phyloP scores from a whole-genome alignment of 2,329 filamentous ascomycete genomes.

The Fonsecaea erecta region DNA sequence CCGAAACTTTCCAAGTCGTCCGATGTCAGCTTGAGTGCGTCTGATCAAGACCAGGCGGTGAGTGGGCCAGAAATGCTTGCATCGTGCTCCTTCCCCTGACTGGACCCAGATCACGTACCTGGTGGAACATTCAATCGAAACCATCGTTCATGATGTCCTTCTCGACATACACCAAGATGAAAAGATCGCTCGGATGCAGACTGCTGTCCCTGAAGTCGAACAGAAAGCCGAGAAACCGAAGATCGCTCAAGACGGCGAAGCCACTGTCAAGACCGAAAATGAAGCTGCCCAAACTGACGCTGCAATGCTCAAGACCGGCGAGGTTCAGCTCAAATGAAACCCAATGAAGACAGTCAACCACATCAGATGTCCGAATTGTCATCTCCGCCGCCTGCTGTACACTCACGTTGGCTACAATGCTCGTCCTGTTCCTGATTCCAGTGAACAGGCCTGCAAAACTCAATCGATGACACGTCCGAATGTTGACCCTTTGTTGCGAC shows the following conservation, averaged over 20 bases:
- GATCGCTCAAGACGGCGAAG: constrained; percentile 42
- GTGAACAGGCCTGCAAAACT: constrained; percentile 60
- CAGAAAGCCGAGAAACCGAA: constrained; percentile 48
- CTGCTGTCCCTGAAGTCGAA: constrained; percentile 51
- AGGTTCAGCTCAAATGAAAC: constrained; percentile 61
- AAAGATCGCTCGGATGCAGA: constrained; percentile 63
- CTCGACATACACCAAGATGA: constrained; percentile 64
- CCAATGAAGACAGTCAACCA: constrained; percentile 63
- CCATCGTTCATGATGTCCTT: constrained; percentile 64
- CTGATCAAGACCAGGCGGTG: constrained; percentile 32
- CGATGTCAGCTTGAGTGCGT: constrained; percentile 23
- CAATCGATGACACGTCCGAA: constrained; percentile 65
- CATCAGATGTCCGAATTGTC: constrained; percentile 65
- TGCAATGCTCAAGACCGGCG: constrained; percentile 58
- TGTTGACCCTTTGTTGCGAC: too few species aligned
- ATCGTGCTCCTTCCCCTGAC: constrained; percentile 19
- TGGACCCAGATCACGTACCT: constrained; percentile 45
- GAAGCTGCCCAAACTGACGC: constrained; percentile 54
- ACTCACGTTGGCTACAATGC: constrained; percentile 59
- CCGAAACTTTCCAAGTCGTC: constrained; percentile 18
- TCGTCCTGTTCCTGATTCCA: constrained; percentile 54
- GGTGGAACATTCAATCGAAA: constrained; percentile 62
- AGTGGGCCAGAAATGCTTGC: not conserved
- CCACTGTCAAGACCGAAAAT: constrained; percentile 41
- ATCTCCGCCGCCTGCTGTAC: constrained; percentile 63